These are phyloP conservation scores for Aureoboletus auriporus DNA, from an alignment of 768 basidiomycete genomes.

Conservation along the genomic window DNA sequence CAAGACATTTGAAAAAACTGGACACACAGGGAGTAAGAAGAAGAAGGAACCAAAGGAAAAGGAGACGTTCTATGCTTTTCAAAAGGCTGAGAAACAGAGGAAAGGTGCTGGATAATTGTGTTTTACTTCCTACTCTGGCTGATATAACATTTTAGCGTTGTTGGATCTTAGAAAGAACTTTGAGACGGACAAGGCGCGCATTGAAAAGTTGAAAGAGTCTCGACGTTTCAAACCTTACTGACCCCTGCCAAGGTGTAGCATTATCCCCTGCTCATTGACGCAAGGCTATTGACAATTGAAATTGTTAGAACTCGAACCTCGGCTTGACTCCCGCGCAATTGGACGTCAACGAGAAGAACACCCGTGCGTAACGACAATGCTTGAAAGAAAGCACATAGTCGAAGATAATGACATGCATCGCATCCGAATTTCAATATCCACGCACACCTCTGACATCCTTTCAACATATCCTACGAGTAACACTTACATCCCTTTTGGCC, in stretches of 20 bases:
- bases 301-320: too few relatives aligned
- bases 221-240: constrained; percentile 88
- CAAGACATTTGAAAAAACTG: constrained; percentile 48
- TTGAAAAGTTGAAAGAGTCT: constrained; percentile 52
- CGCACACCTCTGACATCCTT: too few relatives aligned
- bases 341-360: too few relatives aligned
- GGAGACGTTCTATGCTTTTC: constrained; percentile 84
- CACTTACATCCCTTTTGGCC: constrained; percentile 17
- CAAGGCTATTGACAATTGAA: too few relatives aligned
- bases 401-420: too few relatives aligned
- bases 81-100: constrained; percentile 85
- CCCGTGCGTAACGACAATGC: too few relatives aligned
- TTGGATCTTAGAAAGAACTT: constrained; percentile 70
- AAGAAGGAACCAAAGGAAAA: constrained; percentile 67
- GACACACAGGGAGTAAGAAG: constrained; percentile 34
- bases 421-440: too few relatives aligned
- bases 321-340: too few relatives aligned
- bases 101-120: constrained; percentile 47
- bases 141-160: constrained; percentile 36
- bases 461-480: too few relatives aligned
- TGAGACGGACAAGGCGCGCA: constrained; percentile 76
- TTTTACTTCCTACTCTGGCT: neutral
- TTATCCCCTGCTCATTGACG: too few relatives aligned
- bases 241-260: constrained; percentile 6
- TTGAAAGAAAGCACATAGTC: too few relatives aligned